Evolutionary conservation across 2,329 filamentous ascomycete species (phyloP).

Genomic region (Exophiala phaeomuriformis): DNA sequence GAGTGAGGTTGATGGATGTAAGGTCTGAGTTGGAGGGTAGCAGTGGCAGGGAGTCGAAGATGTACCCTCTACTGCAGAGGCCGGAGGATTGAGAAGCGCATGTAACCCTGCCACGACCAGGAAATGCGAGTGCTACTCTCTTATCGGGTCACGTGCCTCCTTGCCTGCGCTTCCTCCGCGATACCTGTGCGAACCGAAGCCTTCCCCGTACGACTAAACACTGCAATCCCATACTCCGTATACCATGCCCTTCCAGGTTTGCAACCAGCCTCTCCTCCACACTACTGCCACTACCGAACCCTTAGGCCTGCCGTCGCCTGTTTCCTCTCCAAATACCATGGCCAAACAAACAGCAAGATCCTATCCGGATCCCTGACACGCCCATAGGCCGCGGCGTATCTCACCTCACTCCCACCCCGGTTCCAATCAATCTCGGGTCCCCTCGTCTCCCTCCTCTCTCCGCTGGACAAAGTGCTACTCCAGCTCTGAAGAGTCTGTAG

Average conservation of each 20-base stretch:
- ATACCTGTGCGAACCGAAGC: neutral
- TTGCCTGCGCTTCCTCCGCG: constrained; percentile 3
- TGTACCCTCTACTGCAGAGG: too few species aligned
- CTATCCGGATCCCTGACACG: neutral
- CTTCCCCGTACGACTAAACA: neutral
- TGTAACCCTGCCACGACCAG: constrained; percentile 14
- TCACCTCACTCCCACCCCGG: neutral
- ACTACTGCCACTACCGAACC: neutral
- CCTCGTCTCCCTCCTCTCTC: neutral
- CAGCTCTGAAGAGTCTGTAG: neutral
- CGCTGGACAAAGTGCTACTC: neutral
- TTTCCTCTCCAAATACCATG: neutral
- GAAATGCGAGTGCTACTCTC: constrained; percentile 17
- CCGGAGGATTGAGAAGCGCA: neutral
- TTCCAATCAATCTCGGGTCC: neutral
- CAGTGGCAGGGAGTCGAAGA: neutral
- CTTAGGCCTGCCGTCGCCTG: neutral
- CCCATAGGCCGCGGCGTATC: neutral
- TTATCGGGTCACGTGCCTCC: constrained; percentile 16
- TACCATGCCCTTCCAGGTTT: neutral
- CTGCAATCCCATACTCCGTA: neutral
- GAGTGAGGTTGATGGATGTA: neutral
- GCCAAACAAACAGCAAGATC: neutral
- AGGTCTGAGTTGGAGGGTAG: constrained; percentile 4
- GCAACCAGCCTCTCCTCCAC: neutral